Evolutionary conservation across 2,329 filamentous ascomycete species (phyloP).

Genomic region (Basipetospora chlamydospora): DNA sequence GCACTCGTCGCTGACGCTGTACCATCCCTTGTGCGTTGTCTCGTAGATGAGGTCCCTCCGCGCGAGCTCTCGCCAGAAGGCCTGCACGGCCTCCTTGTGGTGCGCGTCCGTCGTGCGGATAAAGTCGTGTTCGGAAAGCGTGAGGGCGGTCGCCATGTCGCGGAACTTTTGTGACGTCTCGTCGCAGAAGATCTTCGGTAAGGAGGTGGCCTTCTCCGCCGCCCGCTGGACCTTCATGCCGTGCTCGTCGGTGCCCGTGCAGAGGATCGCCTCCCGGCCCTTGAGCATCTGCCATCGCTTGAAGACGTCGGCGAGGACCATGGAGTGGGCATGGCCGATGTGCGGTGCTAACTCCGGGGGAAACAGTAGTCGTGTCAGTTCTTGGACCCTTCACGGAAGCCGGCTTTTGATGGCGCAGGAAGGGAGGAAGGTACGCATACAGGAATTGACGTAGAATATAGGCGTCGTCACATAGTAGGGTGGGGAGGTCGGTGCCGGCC

Average conservation of each 20-base stretch:
- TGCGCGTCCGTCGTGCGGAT: constrained; percentile 78
- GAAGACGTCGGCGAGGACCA: constrained; percentile 79
- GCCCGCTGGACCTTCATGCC: constrained; percentile 94
- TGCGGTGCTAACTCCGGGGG: constrained; percentile 59
- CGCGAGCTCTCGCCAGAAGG: constrained; percentile 74
- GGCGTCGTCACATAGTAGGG: constrained; percentile 93
- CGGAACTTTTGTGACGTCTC: constrained; percentile 66
- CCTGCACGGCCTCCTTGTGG: constrained; percentile 72
- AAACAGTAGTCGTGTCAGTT: no score
- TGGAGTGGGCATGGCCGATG: constrained; percentile 85
- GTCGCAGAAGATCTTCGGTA: constrained; percentile 80
- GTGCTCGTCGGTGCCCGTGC: constrained; percentile 93
- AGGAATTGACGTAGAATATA: constrained; percentile 97
- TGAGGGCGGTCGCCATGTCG: constrained; percentile 53
- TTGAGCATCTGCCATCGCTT: constrained; percentile 81
- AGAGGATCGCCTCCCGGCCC: constrained; percentile 55
- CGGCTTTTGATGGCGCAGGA: no score
- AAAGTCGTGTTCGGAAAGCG: constrained; percentile 70
- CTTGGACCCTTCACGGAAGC: no score
- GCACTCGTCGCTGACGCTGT: constrained; percentile 90
- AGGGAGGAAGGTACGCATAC: constrained; percentile 26
- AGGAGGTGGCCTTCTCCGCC: constrained; percentile 52
- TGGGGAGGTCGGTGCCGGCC: no score
- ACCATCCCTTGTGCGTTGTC: constrained; percentile 85
- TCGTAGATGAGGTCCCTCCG: constrained; percentile 70